Conservation (phyloP, 148 eudicot species). For the Pharnaceum exiguum region DNA sequence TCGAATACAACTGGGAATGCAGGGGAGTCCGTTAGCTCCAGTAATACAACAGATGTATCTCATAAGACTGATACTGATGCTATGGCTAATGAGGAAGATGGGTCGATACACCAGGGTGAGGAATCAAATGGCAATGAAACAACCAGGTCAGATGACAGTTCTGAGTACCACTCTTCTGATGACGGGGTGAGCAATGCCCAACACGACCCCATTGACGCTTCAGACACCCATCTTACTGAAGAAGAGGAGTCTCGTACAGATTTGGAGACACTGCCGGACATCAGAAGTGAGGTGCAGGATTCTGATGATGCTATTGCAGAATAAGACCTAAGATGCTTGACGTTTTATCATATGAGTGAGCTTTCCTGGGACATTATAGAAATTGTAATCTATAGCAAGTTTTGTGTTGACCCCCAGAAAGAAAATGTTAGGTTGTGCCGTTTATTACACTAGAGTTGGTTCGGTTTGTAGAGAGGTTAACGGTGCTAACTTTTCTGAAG, state of each 20-base stretch:
- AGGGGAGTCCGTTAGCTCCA: slow-evolving; percentile 21
- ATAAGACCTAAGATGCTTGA: slow-evolving; percentile 22
- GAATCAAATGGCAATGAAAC: slow-evolving; percentile 25
- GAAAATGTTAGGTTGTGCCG: slow-evolving; percentile 11
- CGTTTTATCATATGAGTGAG: neutral
- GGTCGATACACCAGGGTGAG: slow-evolving; percentile 11
- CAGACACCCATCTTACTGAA: slow-evolving; percentile 33
- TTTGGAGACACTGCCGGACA: slow-evolving; percentile 58
- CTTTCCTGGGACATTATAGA: neutral
- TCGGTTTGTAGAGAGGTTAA: slow-evolving; percentile 5
- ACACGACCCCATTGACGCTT: slow-evolving; percentile 43
- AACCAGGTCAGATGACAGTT: slow-evolving; percentile 32
- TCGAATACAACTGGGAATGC: slow-evolving; percentile 15
- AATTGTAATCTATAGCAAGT: slow-evolving; percentile 7
- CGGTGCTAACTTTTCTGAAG: slow-evolving; percentile 14
- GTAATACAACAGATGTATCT: slow-evolving; percentile 13
- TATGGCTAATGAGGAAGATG: slow-evolving; percentile 10
- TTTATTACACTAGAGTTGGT: slow-evolving; percentile 12
- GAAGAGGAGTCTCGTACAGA: slow-evolving; percentile 49
- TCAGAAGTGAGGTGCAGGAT: slow-evolving; percentile 49
- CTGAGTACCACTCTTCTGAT: slow-evolving; percentile 15
- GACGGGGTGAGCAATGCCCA: slow-evolving; percentile 29
- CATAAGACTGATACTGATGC: slow-evolving; percentile 15
- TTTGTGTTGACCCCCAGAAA: neutral
- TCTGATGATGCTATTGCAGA: slow-evolving; percentile 50